Evolutionary conservation across 441 rosid genomes (phyloP).

Genomic region (Raphanus hybrid): DNA sequence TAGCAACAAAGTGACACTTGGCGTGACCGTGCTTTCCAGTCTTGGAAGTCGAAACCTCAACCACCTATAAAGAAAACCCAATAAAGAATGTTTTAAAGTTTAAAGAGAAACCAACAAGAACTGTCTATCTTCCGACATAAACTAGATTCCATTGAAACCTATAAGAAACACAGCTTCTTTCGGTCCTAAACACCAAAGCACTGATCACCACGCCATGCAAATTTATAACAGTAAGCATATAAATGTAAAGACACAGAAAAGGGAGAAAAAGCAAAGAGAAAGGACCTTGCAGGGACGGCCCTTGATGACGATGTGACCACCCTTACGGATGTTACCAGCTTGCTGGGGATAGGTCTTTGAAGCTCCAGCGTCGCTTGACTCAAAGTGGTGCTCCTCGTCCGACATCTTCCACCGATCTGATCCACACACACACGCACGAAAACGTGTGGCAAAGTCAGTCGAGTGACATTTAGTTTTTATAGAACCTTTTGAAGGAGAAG

Average conservation of each 20-base stretch:
- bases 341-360: slow-evolving; percentile 90
- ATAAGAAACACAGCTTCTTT: neutral
- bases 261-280: neutral
- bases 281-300: slow-evolving; percentile 86
- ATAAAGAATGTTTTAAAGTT: neutral
- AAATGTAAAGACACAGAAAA: neutral
- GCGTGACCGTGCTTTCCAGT: slow-evolving; percentile 99
- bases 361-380: slow-evolving; percentile 91
- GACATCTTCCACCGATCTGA: slow-evolving; percentile 52
- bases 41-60: slow-evolving; percentile 93
- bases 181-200: neutral
- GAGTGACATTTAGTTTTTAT: slow-evolving; percentile 18
- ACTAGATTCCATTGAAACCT: neutral
- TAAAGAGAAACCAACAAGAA: neutral
- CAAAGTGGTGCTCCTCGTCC: slow-evolving; percentile 97
- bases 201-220: neutral
- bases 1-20: slow-evolving; percentile 91
- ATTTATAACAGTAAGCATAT: neutral
- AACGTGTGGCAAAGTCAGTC: slow-evolving; percentile 6
- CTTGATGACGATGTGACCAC: slow-evolving; percentile 89
- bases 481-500: neutral
- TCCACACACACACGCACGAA: neutral
- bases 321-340: slow-evolving; percentile 91
- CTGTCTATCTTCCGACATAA: neutral
- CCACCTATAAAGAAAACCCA: slow-evolving; percentile 58